Evolutionary conservation across 1,139 yeast genomes (phyloP), one percentile per base, ranked within the genome.

Genomic region (Pneumocystis wakefieldiae): DNA sequence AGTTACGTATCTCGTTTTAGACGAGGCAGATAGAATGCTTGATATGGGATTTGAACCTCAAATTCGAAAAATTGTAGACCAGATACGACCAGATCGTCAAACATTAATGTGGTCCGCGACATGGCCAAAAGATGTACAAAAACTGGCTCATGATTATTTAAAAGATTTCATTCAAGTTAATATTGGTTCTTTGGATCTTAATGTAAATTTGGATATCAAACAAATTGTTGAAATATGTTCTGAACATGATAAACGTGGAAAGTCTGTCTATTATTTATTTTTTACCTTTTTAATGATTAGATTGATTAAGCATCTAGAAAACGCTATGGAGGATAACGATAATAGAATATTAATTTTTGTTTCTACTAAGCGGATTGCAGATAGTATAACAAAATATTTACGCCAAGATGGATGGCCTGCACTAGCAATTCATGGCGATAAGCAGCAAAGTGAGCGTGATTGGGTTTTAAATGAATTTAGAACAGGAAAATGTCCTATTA

Each of bases 71-170:
- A 90, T 89, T 76, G 89, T 90, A 70, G 95, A 88, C 72, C 96
- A 88, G 80, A 89, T 89, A 74, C 85, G 96, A 78, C 96, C 96
- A 67, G 96, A 90, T 76, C 87, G 96, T 79, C 98, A 92, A 80
- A 92, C 98, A 67, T 82, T 92, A 74, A 88, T 92, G 97, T 92
- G 97, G 97, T 90, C 97, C 69, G 98, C 98, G 70, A 92, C 98
- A 64, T 92, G 98, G 98, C 98, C 98, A 73, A 90, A 90, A 81
- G 95, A 89, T 76, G 97, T 92, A 68, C 95, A 91, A 80, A 80
- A 84, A 70, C 82, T 92, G 74, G 94, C 97, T 69, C 82, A 86
- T 72, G 98, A 92, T 76, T 92, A 89, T 77, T 81, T 91, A 75
- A 78, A 83, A 67, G 96, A 92, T 74, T 95, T 92, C 72, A 91